phyloP scores from a whole-genome alignment of 83 land plant species.

The Thuja plicata region DNA sequence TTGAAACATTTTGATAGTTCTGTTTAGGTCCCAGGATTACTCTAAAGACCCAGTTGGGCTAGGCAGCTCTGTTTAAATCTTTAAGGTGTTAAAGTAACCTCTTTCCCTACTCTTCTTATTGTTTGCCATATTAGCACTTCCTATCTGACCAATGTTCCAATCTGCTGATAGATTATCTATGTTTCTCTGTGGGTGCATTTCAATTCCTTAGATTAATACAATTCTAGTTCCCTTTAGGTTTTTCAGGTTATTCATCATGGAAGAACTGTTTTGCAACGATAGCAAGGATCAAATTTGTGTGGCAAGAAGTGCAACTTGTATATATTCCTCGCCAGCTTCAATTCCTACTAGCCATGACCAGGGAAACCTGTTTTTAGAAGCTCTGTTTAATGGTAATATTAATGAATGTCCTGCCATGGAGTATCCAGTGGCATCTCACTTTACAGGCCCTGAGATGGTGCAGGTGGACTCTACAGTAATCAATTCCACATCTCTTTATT shows the following conservation, averaged over 20 bases:
- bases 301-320: neutral
- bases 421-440: conserved; percentile 4
- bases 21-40: neutral
- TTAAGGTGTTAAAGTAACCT: neutral
- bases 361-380: neutral
- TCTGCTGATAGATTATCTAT: neutral
- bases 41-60: neutral
- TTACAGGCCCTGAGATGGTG: neutral
- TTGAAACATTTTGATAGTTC: neutral
- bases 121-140: neutral
- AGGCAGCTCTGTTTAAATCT: neutral
- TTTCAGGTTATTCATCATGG: neutral
- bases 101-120: neutral
- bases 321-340: neutral
- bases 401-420: conserved; percentile 2
- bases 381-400: neutral
- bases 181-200: neutral
- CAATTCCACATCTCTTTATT: conserved; percentile 1
- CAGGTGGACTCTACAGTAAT: neutral
- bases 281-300: neutral
- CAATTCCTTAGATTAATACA: neutral
- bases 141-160: neutral
- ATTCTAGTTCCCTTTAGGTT: neutral
- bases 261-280: neutral
- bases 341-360: neutral